These are phyloP conservation scores for Mucor velutinosus DNA, from an alignment of 371 early-diverging fungal species.

Conservation along the genomic window DNA sequence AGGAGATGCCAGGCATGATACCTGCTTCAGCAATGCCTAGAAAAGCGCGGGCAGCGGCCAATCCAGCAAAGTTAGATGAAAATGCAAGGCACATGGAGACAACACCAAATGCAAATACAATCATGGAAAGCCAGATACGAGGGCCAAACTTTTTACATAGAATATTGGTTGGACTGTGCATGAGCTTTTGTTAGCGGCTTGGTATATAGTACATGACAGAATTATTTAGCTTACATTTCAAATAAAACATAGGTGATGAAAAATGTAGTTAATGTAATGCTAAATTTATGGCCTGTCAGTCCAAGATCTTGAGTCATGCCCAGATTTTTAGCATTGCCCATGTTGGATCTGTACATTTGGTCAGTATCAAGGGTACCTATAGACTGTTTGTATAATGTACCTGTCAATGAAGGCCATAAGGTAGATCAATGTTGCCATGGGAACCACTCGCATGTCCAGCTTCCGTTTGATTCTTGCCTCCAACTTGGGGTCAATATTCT, in stretches of 20 bases:
- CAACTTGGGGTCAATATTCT: conserved; percentile 22
- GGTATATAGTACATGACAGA: too few relatives aligned
- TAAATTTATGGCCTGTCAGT: conserved; percentile 23
- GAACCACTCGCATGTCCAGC: conserved; percentile 6
- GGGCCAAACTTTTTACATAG: conserved; percentile 37
- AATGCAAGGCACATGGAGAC: conserved; percentile 50
- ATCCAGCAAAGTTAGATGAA: conserved; percentile 17
- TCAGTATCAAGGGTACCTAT: too few relatives aligned
- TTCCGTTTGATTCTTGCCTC: conserved; percentile 23
- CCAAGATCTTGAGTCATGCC: conserved; percentile 26
- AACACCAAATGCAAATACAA: conserved; percentile 57
- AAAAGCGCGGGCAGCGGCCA: conserved; percentile 15
- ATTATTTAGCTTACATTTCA: conserved; percentile 10
- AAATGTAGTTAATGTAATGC: conserved; percentile 18
- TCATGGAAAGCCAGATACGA: conserved; percentile 45
- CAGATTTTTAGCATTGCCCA: conserved; percentile 41
- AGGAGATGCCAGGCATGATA: conserved; percentile 68
- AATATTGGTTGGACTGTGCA: conserved; percentile 14
- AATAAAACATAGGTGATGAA: conserved; percentile 20
- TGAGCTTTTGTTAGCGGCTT: too few relatives aligned
- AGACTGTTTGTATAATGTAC: neutral
- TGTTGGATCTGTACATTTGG: conserved; percentile 46
- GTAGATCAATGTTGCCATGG: conserved; percentile 14
- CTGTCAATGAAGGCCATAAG: conserved; percentile 19
- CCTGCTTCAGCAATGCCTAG: conserved; percentile 20